A percentile compares a stretch with the other conserved stretches of the same genome.
Evolutionary conservation across 2,329 filamentous ascomycete species (phyloP).

Genomic region (Scytalidium sp.): DNA sequence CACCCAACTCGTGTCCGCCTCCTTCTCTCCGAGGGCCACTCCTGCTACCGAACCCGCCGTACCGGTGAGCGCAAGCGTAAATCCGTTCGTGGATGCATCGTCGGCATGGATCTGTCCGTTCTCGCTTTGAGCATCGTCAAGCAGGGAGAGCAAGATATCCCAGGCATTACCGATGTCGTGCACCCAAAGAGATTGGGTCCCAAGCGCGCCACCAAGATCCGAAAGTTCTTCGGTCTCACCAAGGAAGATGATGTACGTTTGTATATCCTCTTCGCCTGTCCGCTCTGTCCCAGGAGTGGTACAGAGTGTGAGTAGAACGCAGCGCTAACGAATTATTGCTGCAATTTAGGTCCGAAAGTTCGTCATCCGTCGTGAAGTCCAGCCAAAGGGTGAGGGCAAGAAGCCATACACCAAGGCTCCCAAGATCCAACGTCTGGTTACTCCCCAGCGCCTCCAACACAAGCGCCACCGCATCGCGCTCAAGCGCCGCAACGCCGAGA

Average conservation of each 20-base stretch:
- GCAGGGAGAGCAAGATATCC: slow-evolving; percentile 93
- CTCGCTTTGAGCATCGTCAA: slow-evolving; percentile 95
- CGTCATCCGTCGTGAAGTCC: slow-evolving; percentile 97
- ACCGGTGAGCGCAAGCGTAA: slow-evolving; percentile 99
- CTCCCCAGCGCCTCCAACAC: slow-evolving; percentile 99
- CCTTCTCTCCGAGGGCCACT: slow-evolving; percentile 93
- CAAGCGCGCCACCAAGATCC: slow-evolving; percentile 99
- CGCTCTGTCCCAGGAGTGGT: slow-evolving; percentile 26
- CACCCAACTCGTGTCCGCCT: slow-evolving; percentile 98
- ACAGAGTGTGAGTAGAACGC: slow-evolving; percentile 55
- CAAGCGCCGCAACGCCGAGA: slow-evolving; percentile 97
- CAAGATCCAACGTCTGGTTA: slow-evolving; percentile 99
- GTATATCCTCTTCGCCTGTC: slow-evolving; percentile 70
- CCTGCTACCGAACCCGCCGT: slow-evolving; percentile 98
- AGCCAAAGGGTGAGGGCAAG: slow-evolving; percentile 96
- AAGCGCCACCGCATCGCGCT: slow-evolving; percentile 97
- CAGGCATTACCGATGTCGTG: slow-evolving; percentile 94
- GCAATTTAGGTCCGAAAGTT: slow-evolving; percentile 87
- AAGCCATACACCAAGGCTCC: slow-evolving; percentile 99
- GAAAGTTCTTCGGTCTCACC: slow-evolving; percentile 98
- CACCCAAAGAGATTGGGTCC: slow-evolving; percentile 99
- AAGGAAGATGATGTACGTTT: slow-evolving; percentile 99
- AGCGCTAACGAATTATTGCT: slow-evolving; percentile 23
- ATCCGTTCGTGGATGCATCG: slow-evolving; percentile 98
- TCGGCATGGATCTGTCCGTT: slow-evolving; percentile 91